Conservation (phyloP, 371 early-diverging fungal species). For the Apophysomyces sp. region DNA sequence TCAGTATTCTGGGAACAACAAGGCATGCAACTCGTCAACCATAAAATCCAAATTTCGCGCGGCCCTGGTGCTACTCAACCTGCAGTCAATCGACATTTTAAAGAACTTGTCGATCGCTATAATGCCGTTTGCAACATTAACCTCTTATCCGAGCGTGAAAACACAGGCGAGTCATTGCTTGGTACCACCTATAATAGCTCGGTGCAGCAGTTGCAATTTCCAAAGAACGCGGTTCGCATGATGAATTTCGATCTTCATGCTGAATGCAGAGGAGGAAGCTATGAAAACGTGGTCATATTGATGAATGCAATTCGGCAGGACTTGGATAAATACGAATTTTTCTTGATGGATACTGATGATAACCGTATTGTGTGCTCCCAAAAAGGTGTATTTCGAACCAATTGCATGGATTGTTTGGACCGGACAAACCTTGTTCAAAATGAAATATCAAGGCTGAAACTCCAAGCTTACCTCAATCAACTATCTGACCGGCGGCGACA, state of each 20-base stretch:
- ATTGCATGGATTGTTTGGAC: constrained; percentile 99
- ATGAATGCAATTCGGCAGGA: constrained; percentile 46
- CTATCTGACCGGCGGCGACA: background rate
- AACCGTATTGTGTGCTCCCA: constrained; percentile 63
- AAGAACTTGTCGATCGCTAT: constrained; percentile 76
- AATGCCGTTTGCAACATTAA: constrained; percentile 79
- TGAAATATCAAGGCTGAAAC: constrained; percentile 49
- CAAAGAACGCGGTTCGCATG: constrained; percentile 42
- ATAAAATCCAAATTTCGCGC: constrained; percentile 76
- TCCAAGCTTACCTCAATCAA: constrained; percentile 35
- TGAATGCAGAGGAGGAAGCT: constrained; percentile 76
- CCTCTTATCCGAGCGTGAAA: constrained; percentile 71
- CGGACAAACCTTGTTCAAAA: constrained; percentile 77
- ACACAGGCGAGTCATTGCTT: constrained; percentile 69
- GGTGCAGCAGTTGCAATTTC: constrained; percentile 39
- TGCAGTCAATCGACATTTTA: constrained; percentile 81
- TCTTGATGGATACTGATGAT: constrained; percentile 59
- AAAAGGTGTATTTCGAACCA: constrained; percentile 86
- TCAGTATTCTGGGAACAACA: constrained; percentile 95
- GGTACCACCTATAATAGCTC: constrained; percentile 68
- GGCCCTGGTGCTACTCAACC: constrained; percentile 70
- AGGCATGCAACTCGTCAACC: constrained; percentile 81
- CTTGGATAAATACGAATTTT: constrained; percentile 65
- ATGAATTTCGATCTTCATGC: constrained; percentile 85
- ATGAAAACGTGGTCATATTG: constrained; percentile 67